phyloP scores from a whole-genome alignment of 768 basidiomycete genomes.

The Suillus sp. region DNA sequence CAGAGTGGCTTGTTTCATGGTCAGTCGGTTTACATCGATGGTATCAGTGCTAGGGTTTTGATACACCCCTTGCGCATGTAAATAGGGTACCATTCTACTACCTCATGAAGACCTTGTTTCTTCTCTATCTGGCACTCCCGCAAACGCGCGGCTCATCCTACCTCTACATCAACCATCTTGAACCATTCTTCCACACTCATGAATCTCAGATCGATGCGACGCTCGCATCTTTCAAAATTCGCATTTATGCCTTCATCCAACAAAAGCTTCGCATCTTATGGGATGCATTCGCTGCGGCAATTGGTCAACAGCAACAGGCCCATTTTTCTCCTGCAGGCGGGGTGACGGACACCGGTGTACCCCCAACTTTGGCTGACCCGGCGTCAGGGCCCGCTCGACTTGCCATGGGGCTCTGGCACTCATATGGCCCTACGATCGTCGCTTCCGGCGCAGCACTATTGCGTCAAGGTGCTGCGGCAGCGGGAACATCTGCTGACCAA shows the following conservation, averaged over 20 bases:
- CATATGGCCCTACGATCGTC: slow-evolving; percentile 73
- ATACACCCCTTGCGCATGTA: slow-evolving; percentile 1
- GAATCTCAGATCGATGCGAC: slow-evolving; percentile 84
- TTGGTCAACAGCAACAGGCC: slow-evolving; percentile 45
- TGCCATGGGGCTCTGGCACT: slow-evolving; percentile 69
- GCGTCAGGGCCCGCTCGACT: slow-evolving; percentile 68
- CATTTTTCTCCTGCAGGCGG: slow-evolving; percentile 23
- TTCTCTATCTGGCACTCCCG: slow-evolving; percentile 88
- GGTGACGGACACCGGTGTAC: slow-evolving; percentile 32
- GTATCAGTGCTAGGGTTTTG: background rate
- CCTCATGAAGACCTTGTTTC: slow-evolving; percentile 76
- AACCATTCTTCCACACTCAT: slow-evolving; percentile 81
- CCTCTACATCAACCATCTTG: slow-evolving; percentile 77
- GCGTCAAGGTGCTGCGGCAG: slow-evolving; percentile 48
- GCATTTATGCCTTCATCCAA: slow-evolving; percentile 65
- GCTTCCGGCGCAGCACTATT: slow-evolving; percentile 68
- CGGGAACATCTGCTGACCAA: slow-evolving; percentile 33
- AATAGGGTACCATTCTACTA: slow-evolving; percentile 85
- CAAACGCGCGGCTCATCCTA: slow-evolving; percentile 88
- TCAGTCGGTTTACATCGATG: slow-evolving; percentile 38
- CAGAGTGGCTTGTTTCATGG: slow-evolving; percentile 90
- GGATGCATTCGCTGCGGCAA: slow-evolving; percentile 57
- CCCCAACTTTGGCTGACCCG: slow-evolving; percentile 53
- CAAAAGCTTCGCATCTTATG: slow-evolving; percentile 63
- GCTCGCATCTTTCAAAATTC: slow-evolving; percentile 63